Base-by-base conservation (phyloP, 2,329 filamentous ascomycete species). In the Trichophyton verrucosum region DNA sequence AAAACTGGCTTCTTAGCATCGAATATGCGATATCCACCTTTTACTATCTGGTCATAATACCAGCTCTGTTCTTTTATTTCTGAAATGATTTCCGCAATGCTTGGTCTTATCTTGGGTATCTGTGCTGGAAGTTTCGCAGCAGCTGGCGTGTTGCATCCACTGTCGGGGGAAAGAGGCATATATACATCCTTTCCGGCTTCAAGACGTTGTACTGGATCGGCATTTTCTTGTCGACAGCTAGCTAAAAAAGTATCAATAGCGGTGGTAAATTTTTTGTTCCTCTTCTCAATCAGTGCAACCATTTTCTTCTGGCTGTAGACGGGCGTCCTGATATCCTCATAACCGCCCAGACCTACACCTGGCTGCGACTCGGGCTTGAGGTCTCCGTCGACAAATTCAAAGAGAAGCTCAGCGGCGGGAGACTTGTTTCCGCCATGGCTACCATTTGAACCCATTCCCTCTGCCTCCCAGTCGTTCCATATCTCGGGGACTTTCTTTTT, bases 301-400 rank as follows among this genome's bases (percentile, higher is more conserved):
- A 97, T 90, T 74, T 96, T 90, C 72, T 91, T 91, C 73, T 96
- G 91, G 64, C 89, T 90, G 75, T 85, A 96, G 7, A 95, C 88
- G 0, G 92, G 94, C 85, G 96, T 90, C 73, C 88, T 95, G 66
- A 97, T 71, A 63, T 89, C 84, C 68, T 96, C 91, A 20, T 91
- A 82, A 11, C 80, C 84, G 0, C 87, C 81, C 60, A 85, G 87
- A 0, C 81, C 84, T 13, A 53, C 22, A n/a, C 49, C 49, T 0
- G 86, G 81, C 71, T 91, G 85, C 0, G 88, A 88, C 70, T 86
- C 77, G 59, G 81, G 55, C 75, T 91, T 96, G 66, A 97, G 74
- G 70, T 96, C 92, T 0, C 88, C 91, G 71, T 97, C 94, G 17
- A 95, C 75, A 66, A 95, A 97, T 71, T 97, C 94, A 68, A 99